phyloP scores from a whole-genome alignment of 345 rosid species.

The Salix brachista region DNA sequence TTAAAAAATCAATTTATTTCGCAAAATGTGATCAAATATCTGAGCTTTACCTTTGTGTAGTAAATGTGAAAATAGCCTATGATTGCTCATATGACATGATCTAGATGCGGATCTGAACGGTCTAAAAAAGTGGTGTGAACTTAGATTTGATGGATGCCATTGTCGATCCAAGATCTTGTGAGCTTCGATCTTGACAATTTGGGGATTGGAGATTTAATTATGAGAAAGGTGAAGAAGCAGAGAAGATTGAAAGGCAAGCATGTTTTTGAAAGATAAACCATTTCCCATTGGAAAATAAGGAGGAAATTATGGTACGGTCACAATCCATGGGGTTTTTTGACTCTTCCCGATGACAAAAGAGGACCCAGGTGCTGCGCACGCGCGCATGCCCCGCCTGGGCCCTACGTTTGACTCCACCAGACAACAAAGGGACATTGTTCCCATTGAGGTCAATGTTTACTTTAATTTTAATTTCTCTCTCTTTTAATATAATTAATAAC shows the following conservation, averaged over 20 bases:
- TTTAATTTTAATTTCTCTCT: neutral
- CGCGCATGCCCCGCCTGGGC: constrained; percentile 32
- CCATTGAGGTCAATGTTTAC: neutral
- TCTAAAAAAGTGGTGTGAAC: neutral
- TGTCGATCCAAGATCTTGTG: neutral
- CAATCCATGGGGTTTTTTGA: constrained; percentile 12
- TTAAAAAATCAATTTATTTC: no score
- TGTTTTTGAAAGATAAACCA: neutral
- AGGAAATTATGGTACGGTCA: neutral
- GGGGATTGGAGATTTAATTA: neutral
- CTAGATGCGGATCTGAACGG: no score
- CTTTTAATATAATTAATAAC: no score
- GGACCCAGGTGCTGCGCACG: constrained; percentile 36
- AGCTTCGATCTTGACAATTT: neutral
- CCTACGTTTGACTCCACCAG: constrained; percentile 30
- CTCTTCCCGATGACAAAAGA: constrained; percentile 15
- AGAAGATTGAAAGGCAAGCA: neutral
- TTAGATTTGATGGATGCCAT: neutral
- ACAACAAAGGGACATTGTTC: neutral
- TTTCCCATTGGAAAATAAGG: neutral
- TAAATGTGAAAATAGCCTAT: no score
- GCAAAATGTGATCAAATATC: no score
- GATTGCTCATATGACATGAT: no score
- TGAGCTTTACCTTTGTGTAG: no score
- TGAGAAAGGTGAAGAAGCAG: neutral